Conservation (phyloP, 2,329 filamentous ascomycete genomes). For the Epichloe coenophiala region DNA sequence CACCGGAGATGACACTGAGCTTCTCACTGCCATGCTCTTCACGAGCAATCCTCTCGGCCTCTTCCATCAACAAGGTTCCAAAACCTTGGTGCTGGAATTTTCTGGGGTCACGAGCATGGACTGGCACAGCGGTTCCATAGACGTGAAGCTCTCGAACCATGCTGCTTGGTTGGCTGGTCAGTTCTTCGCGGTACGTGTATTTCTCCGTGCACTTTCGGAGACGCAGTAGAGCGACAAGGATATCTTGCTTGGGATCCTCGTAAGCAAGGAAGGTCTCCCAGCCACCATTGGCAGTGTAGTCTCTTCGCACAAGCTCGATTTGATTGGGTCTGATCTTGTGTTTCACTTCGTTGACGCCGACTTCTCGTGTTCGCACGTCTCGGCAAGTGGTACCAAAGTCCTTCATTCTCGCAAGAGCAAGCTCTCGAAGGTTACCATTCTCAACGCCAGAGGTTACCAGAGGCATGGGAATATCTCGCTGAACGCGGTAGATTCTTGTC, state of each 20-base stretch:
- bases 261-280: slow-evolving; percentile 99
- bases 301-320: slow-evolving; percentile 83
- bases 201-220: slow-evolving; percentile 81
- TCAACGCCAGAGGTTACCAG: slow-evolving; percentile 97
- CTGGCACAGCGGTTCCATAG: slow-evolving; percentile 92
- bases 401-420: slow-evolving; percentile 95
- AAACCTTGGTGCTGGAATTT: slow-evolving; percentile 99
- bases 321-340: slow-evolving; percentile 95
- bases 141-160: slow-evolving; percentile 92
- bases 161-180: slow-evolving; percentile 75
- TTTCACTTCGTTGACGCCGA: slow-evolving; percentile 98
- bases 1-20: slow-evolving; percentile 95
- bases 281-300: slow-evolving; percentile 89
- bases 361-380: slow-evolving; percentile 89
- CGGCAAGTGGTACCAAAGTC: slow-evolving; percentile 96
- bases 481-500: slow-evolving; percentile 97
- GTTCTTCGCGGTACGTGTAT: slow-evolving; percentile 83
- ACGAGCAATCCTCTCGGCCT: slow-evolving; percentile 86
- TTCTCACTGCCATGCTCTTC: slow-evolving; percentile 91
- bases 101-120: slow-evolving; percentile 84
- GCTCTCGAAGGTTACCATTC: slow-evolving; percentile 88
- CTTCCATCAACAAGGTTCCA: slow-evolving; percentile 92
- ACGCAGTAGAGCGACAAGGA: slow-evolving; percentile 79
- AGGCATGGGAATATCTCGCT: slow-evolving; percentile 99
- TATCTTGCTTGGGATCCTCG: slow-evolving; percentile 97